Evolutionary conservation across 208 protist species (phyloP).

Genomic region (Leishmania guyanensis): DNA sequence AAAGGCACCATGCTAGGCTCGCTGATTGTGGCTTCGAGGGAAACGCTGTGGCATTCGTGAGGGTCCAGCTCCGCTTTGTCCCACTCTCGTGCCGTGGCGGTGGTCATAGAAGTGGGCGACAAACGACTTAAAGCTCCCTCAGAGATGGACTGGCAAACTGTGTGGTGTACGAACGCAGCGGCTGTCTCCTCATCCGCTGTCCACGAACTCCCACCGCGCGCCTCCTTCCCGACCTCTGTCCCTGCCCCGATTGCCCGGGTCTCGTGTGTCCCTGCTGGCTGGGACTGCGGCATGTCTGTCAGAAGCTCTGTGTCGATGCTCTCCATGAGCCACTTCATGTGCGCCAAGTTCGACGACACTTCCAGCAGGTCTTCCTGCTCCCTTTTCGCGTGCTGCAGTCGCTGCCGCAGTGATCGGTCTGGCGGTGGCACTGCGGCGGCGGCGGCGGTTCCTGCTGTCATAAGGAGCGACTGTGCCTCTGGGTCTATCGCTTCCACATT

Average conservation of each 20-base stretch:
- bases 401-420: constrained; percentile 12
- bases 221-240: background rate
- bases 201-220: background rate
- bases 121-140: background rate
- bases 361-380: constrained; percentile 20
- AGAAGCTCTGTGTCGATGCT: constrained; percentile 47
- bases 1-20: constrained; percentile 61
- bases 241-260: background rate
- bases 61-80: background rate
- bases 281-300: constrained; percentile 22
- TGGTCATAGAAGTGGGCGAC: background rate
- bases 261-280: background rate
- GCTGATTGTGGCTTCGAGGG: constrained; percentile 4
- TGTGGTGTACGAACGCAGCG: background rate
- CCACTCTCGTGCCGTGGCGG: background rate
- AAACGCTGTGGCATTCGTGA: background rate
- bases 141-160: background rate
- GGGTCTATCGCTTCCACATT: background rate
- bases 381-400: constrained; percentile 2
- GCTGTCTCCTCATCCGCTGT: background rate
- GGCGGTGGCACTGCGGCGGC: background rate
- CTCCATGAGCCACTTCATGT: constrained; percentile 62
- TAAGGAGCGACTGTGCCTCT: background rate
- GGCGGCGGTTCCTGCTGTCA: background rate
- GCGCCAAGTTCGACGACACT: constrained; percentile 44